Evolutionary conservation across 495 filamentous ascomycete genomes (phyloP).

Genomic region (Penicillium lagena): DNA sequence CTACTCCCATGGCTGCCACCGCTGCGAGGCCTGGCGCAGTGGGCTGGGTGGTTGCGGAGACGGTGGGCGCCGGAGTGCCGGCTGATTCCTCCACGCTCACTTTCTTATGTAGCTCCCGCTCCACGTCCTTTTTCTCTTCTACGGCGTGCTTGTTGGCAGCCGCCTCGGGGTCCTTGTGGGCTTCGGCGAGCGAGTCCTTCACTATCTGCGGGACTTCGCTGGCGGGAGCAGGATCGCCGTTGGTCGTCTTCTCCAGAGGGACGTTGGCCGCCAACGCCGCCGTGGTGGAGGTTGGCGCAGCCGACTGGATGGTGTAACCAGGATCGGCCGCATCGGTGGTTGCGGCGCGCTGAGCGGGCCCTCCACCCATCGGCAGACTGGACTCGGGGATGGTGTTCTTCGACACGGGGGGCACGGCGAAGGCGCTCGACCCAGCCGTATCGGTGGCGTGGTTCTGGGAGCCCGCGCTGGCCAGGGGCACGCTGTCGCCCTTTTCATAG

Average conservation of each 20-base stretch:
- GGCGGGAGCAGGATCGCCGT: constrained; percentile 26
- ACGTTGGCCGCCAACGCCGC: constrained; percentile 63
- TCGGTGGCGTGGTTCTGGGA: constrained; percentile 8
- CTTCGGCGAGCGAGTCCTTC: constrained; percentile 62
- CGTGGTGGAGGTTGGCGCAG: constrained; percentile 64
- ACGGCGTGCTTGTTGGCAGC: constrained; percentile 60
- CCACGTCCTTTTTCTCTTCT: constrained; percentile 70
- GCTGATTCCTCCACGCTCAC: constrained; percentile 40
- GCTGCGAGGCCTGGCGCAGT: constrained; percentile 31
- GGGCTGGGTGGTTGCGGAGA: constrained; percentile 34
- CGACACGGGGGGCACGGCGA: constrained; percentile 55
- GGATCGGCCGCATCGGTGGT: constrained; percentile 26
- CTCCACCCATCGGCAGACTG: constrained; percentile 61
- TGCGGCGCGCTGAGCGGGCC: constrained; percentile 14
- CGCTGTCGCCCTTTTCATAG: constrained; percentile 68
- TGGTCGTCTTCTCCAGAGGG: constrained; percentile 59
- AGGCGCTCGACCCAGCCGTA: constrained; percentile 21
- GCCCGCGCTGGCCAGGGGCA: constrained; percentile 21
- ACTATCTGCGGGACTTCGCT: constrained; percentile 63
- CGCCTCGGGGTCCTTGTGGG: constrained; percentile 63
- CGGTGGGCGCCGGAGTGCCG: constrained; percentile 48
- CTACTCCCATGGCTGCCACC: constrained; percentile 7
- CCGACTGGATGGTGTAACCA: constrained; percentile 60
- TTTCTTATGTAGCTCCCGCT: constrained; percentile 58
- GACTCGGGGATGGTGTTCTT: constrained; percentile 78